These are phyloP conservation scores for Drechmeria coniospora DNA, from an alignment of 2,329 filamentous ascomycete species.

Conservation along the genomic window DNA sequence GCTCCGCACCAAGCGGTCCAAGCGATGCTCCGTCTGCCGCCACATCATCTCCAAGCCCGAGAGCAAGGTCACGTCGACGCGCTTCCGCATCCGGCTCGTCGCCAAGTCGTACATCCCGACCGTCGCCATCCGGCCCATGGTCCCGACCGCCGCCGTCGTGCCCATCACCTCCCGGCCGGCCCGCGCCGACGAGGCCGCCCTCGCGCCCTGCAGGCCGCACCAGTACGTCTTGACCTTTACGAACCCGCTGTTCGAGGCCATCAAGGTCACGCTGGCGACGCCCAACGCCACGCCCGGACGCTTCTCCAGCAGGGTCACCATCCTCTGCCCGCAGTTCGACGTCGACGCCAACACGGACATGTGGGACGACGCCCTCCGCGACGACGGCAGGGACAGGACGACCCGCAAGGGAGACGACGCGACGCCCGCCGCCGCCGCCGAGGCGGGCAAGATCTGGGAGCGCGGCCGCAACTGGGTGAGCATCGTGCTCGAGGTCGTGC, in stretches of 20 bases:
- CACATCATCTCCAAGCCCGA: slow-evolving; percentile 95
- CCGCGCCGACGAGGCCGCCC: slow-evolving; percentile 16
- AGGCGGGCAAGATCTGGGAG: slow-evolving; percentile 94
- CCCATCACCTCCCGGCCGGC: slow-evolving; percentile 19
- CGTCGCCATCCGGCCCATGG: slow-evolving; percentile 54
- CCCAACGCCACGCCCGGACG: slow-evolving; percentile 64
- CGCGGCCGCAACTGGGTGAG: slow-evolving; percentile 87
- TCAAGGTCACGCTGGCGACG: slow-evolving; percentile 77
- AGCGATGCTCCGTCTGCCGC: slow-evolving; percentile 80
- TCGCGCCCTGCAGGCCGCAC: slow-evolving; percentile 43
- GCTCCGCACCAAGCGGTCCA: slow-evolving; percentile 81
- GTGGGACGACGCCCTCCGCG: slow-evolving; percentile 76
- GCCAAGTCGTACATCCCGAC: slow-evolving; percentile 79
- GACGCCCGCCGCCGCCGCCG: slow-evolving; percentile 41
- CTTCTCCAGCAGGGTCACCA: slow-evolving; percentile 67
- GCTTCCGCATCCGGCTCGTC: slow-evolving; percentile 84
- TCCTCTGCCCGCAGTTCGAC: slow-evolving; percentile 87
- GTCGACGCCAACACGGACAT: slow-evolving; percentile 81
- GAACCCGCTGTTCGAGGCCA: slow-evolving; percentile 85
- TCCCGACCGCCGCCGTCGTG: slow-evolving; percentile 19
- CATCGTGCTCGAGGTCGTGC: slow-evolving; percentile 79
- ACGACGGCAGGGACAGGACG: slow-evolving; percentile 23
- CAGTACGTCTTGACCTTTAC: slow-evolving; percentile 84
- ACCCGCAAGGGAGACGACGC: slow-evolving; percentile 24
- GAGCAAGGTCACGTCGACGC: slow-evolving; percentile 71